Base-by-base conservation (phyloP, 2,329 filamentous ascomycete species). In the Pseudogymnoascus sp. region DNA sequence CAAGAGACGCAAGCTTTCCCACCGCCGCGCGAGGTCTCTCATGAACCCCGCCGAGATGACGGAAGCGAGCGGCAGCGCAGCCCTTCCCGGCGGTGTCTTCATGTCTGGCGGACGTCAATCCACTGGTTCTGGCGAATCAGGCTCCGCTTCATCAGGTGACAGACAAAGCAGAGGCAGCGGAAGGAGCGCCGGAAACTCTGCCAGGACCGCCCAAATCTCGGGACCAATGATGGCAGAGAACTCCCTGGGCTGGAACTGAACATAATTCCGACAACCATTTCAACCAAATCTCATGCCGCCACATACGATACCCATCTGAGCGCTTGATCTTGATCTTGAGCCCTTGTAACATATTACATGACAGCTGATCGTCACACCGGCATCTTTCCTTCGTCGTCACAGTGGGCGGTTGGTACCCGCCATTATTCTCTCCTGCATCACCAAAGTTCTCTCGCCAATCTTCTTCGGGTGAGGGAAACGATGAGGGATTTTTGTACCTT, bases 211-310 rank as follows among this genome's bases (percentile, higher is more conserved):
- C 71, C 84, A 86, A 73, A 90, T 91, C 70, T 88, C 85, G 62
- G 86, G 85, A 62, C 88, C 88, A 4, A 85, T 90, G 69, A 89
- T 89, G 85, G 84, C 87, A 11, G 87, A 90, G 76, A 91, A 91
- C 77, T 89, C 86, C 61, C 79, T 91, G 69, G 88, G 88, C 67
- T 91, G 88, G 88, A 89, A 89, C 74, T 90, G 79, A 83, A 70
- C 14, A 35, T 52, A 61, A 61, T 61, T 55, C 23, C 30, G 60
- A 61, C 23, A 35, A 61, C 45, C 9, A 61, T 61, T 35, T 61
- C 60, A 16, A 61, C 23, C 60, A 42, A 30, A 61, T 33, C 41
- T 49, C 49, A 49, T 65, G 61, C 41, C 62, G 63, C 61, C 58
- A 63, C 60, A 64, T 62, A 60, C 64, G 67, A 62, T 63, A 66